phyloP scores from a whole-genome alignment of 2,329 filamentous ascomycete genomes.

The Hymenoscyphus repandus region DNA sequence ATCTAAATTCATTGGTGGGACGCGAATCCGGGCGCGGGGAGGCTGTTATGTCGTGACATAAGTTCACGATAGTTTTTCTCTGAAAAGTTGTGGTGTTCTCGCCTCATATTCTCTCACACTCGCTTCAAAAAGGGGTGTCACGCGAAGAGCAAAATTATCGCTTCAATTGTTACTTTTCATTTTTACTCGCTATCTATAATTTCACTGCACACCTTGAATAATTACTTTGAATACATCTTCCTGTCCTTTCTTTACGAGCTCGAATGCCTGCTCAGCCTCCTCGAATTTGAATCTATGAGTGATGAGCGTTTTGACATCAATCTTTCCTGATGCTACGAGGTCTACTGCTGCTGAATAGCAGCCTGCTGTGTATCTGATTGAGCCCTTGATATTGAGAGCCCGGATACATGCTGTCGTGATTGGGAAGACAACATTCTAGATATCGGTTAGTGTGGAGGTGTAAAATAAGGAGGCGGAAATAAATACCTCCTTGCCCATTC shows the following conservation, averaged over 20 bases:
- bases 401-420: constrained; percentile 46
- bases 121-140: background rate
- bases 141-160: background rate
- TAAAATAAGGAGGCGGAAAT: too few species aligned
- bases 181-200: background rate
- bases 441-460: background rate
- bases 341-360: constrained; percentile 45
- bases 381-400: constrained; percentile 43
- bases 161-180: background rate
- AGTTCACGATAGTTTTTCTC: background rate
- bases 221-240: constrained; percentile 39
- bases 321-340: constrained; percentile 33
- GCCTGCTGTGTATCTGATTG: constrained; percentile 45
- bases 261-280: constrained; percentile 44
- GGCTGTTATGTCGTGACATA: background rate
- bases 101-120: too few species aligned
- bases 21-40: background rate
- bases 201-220: constrained; percentile 35
- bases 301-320: constrained; percentile 31
- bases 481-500: constrained; percentile 21
- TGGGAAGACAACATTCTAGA: constrained; percentile 39
- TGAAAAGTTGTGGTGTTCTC: background rate
- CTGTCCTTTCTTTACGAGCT: constrained; percentile 36
- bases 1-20: constrained; percentile 2
- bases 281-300: constrained; percentile 40